Evolutionary conservation across 2,329 filamentous ascomycete genomes (phyloP).

Genomic region (Trichophyton equinum): DNA sequence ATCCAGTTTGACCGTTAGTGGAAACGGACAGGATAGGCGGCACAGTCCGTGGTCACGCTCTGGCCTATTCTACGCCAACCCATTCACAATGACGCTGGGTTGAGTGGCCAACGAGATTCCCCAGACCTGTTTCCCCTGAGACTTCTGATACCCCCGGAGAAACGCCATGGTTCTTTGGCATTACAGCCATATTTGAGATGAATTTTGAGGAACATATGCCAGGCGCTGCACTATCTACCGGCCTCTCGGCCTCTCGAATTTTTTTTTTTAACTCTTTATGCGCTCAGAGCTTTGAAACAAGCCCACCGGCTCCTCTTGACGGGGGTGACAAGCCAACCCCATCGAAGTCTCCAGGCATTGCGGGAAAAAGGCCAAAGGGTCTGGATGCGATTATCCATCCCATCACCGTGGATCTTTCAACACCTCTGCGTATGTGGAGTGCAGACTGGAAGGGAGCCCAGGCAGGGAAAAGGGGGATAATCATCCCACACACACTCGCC

Average conservation of each 20-base stretch:
- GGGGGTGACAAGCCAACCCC: not conserved
- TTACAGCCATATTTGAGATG: not conserved
- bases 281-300: conserved; percentile 3
- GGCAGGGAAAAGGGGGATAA: not conserved
- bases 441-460: not conserved
- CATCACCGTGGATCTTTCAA: not conserved
- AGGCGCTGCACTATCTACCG: not conserved
- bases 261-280: not conserved
- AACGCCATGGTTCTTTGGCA: not conserved
- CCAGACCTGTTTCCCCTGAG: not conserved
- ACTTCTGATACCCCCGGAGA: not conserved
- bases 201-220: not conserved
- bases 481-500: not conserved
- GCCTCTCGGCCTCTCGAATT: too few relatives aligned
- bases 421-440: not conserved
- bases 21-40: not conserved
- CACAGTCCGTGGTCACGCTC: conserved; percentile 1
- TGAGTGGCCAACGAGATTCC: not conserved
- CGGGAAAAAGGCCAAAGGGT: not conserved
- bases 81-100: not conserved
- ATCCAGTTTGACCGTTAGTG: not conserved
- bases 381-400: not conserved
- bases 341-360: not conserved
- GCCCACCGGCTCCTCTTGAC: conserved; percentile 1
- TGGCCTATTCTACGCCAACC: not conserved